Percentiles rank a stretch among this genome's conserved stretches.
phyloP scores from a whole-genome alignment of 1,139 yeast species.

The Blastobotrys capitulatus region DNA sequence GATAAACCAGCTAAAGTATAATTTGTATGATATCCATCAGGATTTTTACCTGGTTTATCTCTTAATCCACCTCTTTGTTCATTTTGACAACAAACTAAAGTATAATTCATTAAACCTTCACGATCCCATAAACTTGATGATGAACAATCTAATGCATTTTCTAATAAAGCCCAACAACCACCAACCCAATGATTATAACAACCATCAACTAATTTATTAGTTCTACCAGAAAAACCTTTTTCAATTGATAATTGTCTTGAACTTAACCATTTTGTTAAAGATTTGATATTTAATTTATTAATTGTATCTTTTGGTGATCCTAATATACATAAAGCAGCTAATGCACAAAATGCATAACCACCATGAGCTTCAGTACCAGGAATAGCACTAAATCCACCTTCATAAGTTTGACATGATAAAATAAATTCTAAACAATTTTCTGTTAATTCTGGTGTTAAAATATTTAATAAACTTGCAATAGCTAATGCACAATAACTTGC shows the following conservation, averaged over 20 bases:
- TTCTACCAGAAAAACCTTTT: conserved; percentile 85
- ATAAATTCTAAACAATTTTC: conserved; percentile 57
- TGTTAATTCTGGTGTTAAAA: conserved; percentile 57
- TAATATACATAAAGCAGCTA: conserved; percentile 60
- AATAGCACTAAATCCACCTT: conserved; percentile 89
- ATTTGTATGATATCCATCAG: conserved; percentile 90
- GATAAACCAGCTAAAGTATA: conserved; percentile 77
- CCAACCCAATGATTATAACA: conserved; percentile 98
- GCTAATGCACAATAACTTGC: conserved; percentile 82
- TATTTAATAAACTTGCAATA: conserved; percentile 61
- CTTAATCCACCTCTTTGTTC: conserved; percentile 63
- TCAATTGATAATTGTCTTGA: conserved; percentile 65
- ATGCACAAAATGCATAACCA: conserved; percentile 88
- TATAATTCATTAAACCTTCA: conserved; percentile 58
- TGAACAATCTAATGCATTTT: conserved; percentile 38
- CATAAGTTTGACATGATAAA: conserved; percentile 75
- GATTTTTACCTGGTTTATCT: conserved; percentile 78
- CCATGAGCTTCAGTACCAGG: conserved; percentile 93
- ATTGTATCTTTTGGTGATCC: conserved; percentile 34
- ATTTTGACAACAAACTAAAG: conserved; percentile 77
- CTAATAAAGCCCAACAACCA: conserved; percentile 61
- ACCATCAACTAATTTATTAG: conserved; percentile 92
- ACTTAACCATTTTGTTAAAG: conserved; percentile 53
- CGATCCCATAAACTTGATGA: conserved; percentile 41
- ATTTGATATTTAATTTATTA: conserved; percentile 23